Evolutionary conservation across 768 basidiomycete genomes (phyloP).

Genomic region (Lentinula lateritia): DNA sequence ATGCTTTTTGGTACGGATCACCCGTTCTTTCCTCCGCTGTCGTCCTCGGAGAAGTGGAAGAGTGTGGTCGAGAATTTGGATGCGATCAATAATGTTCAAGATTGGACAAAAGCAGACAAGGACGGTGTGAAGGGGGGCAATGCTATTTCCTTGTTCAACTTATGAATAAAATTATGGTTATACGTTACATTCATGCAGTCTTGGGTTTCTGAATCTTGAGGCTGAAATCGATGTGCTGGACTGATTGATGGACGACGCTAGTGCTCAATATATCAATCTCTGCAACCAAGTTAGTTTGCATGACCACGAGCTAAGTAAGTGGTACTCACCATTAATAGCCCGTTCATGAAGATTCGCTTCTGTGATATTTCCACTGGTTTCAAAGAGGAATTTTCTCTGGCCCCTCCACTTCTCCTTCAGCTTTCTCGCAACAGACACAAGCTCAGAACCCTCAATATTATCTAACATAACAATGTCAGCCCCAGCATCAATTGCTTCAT

Average conservation of each 20-base stretch:
- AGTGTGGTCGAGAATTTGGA: slow-evolving; percentile 83
- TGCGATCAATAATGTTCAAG: slow-evolving; percentile 63
- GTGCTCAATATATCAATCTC: slow-evolving; percentile 96
- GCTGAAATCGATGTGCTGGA: slow-evolving; percentile 93
- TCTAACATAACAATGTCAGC: slow-evolving; percentile 96
- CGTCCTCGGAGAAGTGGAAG: slow-evolving; percentile 65
- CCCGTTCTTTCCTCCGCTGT: slow-evolving; percentile 85
- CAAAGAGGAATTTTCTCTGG: slow-evolving; percentile 80
- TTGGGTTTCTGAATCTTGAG: slow-evolving; percentile 83
- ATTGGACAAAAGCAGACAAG: slow-evolving; percentile 57
- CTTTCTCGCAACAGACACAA: slow-evolving; percentile 60
- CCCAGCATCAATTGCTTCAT: slow-evolving; percentile 96
- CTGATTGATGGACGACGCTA: slow-evolving; percentile 85
- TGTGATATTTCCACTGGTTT: slow-evolving; percentile 94
- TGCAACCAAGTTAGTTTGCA: slow-evolving; percentile 21
- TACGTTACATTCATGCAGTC: slow-evolving; percentile 10
- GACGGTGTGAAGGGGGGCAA: slow-evolving; percentile 66
- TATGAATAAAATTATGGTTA: slow-evolving; percentile 18
- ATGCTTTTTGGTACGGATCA: slow-evolving; percentile 87
- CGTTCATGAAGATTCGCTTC: slow-evolving; percentile 78
- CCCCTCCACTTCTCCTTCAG: slow-evolving; percentile 79
- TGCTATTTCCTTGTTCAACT: slow-evolving; percentile 64
- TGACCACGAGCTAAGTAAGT: neutral
- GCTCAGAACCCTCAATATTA: slow-evolving; percentile 77
- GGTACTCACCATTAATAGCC: slow-evolving; percentile 69